A percentile compares a stretch with the other conserved stretches of the same genome.
Conservation (phyloP, 2,329 filamentous ascomycete species). For the Cladophialophora bantiana region DNA sequence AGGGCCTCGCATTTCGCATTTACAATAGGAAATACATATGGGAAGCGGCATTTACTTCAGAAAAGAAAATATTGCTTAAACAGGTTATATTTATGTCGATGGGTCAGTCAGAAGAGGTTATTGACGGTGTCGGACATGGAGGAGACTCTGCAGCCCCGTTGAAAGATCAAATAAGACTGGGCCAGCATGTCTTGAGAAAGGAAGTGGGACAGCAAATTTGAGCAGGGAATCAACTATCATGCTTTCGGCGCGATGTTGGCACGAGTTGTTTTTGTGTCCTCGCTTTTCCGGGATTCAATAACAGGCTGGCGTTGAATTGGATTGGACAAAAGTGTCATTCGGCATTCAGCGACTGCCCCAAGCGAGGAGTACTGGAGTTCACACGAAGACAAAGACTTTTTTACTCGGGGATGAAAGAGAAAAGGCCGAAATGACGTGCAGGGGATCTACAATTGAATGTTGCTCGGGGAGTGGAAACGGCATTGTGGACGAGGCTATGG, state of each 20-base stretch:
- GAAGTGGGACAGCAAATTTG: neutral
- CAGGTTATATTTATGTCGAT: neutral
- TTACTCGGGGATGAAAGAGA: no score
- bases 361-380: conserved; percentile 24
- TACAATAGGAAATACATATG: neutral
- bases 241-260: neutral
- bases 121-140: neutral
- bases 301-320: neutral
- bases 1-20: neutral
- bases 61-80: conserved; percentile 6
- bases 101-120: neutral
- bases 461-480: neutral
- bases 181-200: neutral
- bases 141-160: neutral
- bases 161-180: neutral
- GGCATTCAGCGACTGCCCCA: conserved; percentile 14
- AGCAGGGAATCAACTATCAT: neutral
- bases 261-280: neutral
- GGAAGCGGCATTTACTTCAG: neutral
- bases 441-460: conserved; percentile 2
- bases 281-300: neutral
- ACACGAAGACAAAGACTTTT: conserved; percentile 3
- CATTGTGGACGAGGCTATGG: neutral
- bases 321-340: conserved; percentile 10
- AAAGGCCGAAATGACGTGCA: neutral